Conservation (phyloP, 2,329 filamentous ascomycete species). For the Colletotrichum liriopes region DNA sequence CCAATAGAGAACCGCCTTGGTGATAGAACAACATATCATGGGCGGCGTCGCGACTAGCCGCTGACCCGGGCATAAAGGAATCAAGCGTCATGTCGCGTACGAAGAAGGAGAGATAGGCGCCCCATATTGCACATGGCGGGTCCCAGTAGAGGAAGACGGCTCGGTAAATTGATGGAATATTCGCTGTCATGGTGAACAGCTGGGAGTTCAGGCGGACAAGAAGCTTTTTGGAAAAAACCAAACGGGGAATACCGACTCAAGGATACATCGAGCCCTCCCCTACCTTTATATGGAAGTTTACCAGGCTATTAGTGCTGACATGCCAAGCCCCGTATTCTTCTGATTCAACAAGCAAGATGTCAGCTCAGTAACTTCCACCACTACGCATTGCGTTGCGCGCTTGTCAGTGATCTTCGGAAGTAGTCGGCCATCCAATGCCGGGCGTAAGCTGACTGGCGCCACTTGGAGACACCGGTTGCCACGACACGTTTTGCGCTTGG, state of each 20-base stretch:
- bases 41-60: constrained; percentile 36
- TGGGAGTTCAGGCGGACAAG: too few species aligned
- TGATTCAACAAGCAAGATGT: too few species aligned
- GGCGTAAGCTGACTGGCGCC: neutral
- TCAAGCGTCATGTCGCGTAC: constrained; percentile 37
- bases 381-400: too few species aligned
- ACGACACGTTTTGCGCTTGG: too few species aligned
- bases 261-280: neutral
- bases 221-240: too few species aligned
- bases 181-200: neutral
- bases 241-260: neutral
- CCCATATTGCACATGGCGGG: constrained; percentile 45
- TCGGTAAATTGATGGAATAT: constrained; percentile 37
- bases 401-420: neutral
- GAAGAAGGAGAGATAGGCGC: constrained; percentile 45
- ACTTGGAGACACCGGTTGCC: neutral
- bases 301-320: too few species aligned
- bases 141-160: constrained; percentile 47
- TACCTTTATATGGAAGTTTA: neutral
- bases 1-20: constrained; percentile 43
- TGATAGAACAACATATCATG: constrained; percentile 47
- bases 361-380: too few species aligned
- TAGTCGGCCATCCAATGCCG: neutral
- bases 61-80: constrained; percentile 31
- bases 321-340: too few species aligned